Base-by-base conservation (phyloP, 352 stramenopile genomes). In the Globisporangium iwayamae region DNA sequence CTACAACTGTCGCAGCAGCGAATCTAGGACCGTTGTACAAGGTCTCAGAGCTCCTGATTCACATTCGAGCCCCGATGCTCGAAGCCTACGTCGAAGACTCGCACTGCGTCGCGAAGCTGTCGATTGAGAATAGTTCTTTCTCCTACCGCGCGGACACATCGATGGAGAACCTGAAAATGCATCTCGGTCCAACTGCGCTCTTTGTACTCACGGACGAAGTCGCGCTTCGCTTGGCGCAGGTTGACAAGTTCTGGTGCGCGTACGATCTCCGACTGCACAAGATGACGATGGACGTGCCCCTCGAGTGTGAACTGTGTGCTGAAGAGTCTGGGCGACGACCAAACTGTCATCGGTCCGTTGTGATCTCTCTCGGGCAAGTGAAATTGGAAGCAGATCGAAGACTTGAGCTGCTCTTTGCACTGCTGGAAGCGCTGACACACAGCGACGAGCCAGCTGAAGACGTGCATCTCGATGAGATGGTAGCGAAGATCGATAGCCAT, bases 21-120 rank as follows among this genome's bases (percentile, higher is more conserved):
- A 47, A 61, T 46, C 32, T 57, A 39, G 46, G 60, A 34, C 63
- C 81, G 0, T 90, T 72, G 83, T 87, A 78, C 65, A 71, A 87
- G 51, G 84, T 94, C 3, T 73, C 81, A 5, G 83, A 89, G 43
- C 69, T 96, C 51, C 70, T 53, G 3, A 72, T 93, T 11, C 82
- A 93, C 53, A 85, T 95, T 68, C 83, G 82, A 28, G 83, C 79
- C 52, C 85, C 85, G 32, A 89, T 95, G 51, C 57, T 96, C 30
- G 87, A 96, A 69, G 85, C 81, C 8, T 96, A 96, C 28, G 63
- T 96, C 14, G 87, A 94, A 74, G 87, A 96, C 67, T 87, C 80
- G 25, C 81, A 96, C 50, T 95, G 86, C 63, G 87, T 96, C 1
- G 87, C 86, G 34, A 96, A 96, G 52, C 70, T 94, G 13, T 89